Base-by-base conservation (phyloP, 2,329 filamentous ascomycete species). In the Aspergillus viridinutans region DNA sequence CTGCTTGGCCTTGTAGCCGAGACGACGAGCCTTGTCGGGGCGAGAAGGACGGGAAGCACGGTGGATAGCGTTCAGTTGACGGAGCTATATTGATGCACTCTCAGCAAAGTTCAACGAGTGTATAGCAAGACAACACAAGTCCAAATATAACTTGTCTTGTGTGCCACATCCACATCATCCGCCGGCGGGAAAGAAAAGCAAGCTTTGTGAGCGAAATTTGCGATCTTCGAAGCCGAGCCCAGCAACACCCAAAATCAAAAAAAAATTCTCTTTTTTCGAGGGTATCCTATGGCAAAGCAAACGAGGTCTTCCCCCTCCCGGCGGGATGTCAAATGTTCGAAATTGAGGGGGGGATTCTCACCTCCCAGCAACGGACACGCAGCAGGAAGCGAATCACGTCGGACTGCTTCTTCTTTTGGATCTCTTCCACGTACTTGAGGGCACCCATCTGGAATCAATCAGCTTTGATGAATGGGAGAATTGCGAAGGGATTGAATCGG, bases 361-460 rank as follows among this genome's bases (percentile, higher is more conserved):
- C 93, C 90, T 99, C 94, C 94, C 94, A 99, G 92, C 94, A 99
- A 84, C 94, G 92, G 79, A 96, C 92, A 81, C 92, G 93, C 82
- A 97, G 91, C 84, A 99, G 89, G 88, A 99, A 99, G 85, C 92
- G 92, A 85, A 97, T 90, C 78, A 99, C 90, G 87, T 99, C 94
- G 81, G 91, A 96, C 89, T 99, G 94, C 92, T 99, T 99, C 91
- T 96, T 97, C 92, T 99, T 97, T 83, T 97, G 92, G 85, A 99
- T 90, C 88, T 99, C 94, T 88, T 99, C 95, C 84, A 99, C 91
- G 86, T 96, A 99, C 85, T 99, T 99, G 82, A 97, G 91, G 85
- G 93, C 93, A 90, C 94, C 94, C 94, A 97, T 97, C 87, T 93
- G 59, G 55, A 64, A 45, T 49, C 52, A 52, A 66, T 59, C 42